Conservation (phyloP, 2,329 filamentous ascomycete species). For the Penicillium griseofulvum region DNA sequence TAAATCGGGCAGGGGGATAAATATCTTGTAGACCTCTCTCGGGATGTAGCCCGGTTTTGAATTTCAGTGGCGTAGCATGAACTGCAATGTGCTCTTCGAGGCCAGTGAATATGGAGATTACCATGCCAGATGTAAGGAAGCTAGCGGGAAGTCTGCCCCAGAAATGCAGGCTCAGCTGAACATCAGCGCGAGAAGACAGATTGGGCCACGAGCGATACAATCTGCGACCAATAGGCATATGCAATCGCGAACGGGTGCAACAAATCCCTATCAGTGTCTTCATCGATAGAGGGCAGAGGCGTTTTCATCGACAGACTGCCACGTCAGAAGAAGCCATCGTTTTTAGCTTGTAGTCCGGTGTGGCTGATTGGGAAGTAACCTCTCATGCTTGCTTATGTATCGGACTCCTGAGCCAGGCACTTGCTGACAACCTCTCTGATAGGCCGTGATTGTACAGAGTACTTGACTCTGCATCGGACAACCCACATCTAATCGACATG, state of each 20-base stretch:
- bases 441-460: constrained; percentile 11
- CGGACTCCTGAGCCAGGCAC: constrained; percentile 9
- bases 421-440: constrained; percentile 10
- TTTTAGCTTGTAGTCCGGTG: constrained; percentile 11
- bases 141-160: not conserved
- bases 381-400: constrained; percentile 20
- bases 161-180: constrained; percentile 13
- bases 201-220: not conserved
- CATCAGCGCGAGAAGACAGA: not conserved
- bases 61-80: constrained; percentile 1
- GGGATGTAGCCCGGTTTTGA: not conserved
- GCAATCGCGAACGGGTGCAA: constrained; percentile 5
- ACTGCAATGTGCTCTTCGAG: not conserved
- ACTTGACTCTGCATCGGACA: constrained; percentile 8
- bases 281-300: constrained; percentile 8
- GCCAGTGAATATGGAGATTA: constrained; percentile 4
- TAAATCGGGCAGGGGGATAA: too few species aligned
- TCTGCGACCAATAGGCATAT: constrained; percentile 2
- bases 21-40: not conserved
- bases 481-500: constrained; percentile 6
- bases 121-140: constrained; percentile 14
- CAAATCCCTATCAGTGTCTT: constrained; percentile 14
- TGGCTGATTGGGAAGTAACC: constrained; percentile 9
- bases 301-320: constrained; percentile 25
- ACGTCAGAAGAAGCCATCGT: constrained; percentile 31